Base-by-base conservation (phyloP, 495 filamentous ascomycete genomes). In the Hypomontagnella submonticulosa region DNA sequence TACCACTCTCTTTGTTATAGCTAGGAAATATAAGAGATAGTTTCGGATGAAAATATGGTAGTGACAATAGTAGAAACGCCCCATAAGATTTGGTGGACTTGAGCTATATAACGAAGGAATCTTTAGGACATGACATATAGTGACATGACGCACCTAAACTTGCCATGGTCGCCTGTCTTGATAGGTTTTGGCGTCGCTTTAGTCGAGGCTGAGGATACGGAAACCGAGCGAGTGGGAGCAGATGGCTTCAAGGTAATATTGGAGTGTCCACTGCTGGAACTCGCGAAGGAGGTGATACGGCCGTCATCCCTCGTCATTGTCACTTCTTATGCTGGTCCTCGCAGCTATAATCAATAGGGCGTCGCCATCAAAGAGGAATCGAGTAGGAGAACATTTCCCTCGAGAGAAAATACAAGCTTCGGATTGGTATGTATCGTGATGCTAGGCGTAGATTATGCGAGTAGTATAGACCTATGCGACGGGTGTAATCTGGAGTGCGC, bases 281-380 rank as follows among this genome's bases (percentile, higher is more conserved):
- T 86, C 77, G 84, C 85, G 72, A 79, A 80, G 67, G 87, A 87
- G 78, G 84, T 87, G 80, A 86, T 83, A 71, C 85, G 82, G 66
- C 79, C 79, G 70, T 87, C 84, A 75, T 84, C 80, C 72, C 82
- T 81, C 71, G 84, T 83, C 86, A 89, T 88, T 72, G 76, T 84
- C 79, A 76, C 75, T 72, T 38, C 60, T 58, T 56, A 62, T 53
- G 57, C 61, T 66, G 52, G 66, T 70, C 62, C 69, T 67, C 60
- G 54, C 66, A 68, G 69, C 63, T 74, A 56, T 11, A 37, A 44
- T 74, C 19, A 74, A 70, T 57, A 71, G 48, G 66, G 48, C 50
- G 56, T 52, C 71, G 71, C 69, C 71, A 73, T 71, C 54, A 71
- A 76, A 54, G 37, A 43, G 34, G 20, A 41, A 54, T 38, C 53